Evolutionary conservation across 352 stramenopile genomes (phyloP), one percentile per base, ranked within the genome.

Genomic region (Phytophthora europaea): DNA sequence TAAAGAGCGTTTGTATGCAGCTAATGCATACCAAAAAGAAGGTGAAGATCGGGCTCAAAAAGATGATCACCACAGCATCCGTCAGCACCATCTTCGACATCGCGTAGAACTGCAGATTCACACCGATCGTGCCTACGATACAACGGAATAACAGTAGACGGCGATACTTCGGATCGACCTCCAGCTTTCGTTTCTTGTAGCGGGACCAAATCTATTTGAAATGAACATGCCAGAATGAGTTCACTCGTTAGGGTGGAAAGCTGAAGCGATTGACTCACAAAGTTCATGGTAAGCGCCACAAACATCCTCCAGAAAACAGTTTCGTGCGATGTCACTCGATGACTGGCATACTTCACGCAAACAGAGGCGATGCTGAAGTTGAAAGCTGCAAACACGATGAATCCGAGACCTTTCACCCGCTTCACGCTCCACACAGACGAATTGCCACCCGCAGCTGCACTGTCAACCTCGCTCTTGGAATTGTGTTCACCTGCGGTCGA

Each of bases 41-140:
- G 50, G 50, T 56, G 50, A 56, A 56, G 22, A 56, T 56, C 12
- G 50, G 50, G n/a, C 50, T 56, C 50, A 56, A 56, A 10, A 56
- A 56, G 22, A 56, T 56, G 50, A 56, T 56, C 15, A 56, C 50
- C 13, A 56, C 50, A 12, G 50, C 50, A 56, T 56, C 50, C 3
- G 50, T 56, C 15, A 56, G 26, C 22, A 56, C 50, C 26, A 56
- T 56, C 50, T 36, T 56, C 26, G 50, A 56, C 22, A 56, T 56
- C 15, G 50, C 50, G 26, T 56, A 56, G 26, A 56, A 38, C 50
- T 56, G 50, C 22, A 56, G 26, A 23, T 56, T 56, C 23, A 56
- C 50, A n/a, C 50, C 50, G 3, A 56, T 56, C 15, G 50, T 56
- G 12, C 50, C 50, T 13, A 56, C 50, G 7, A 56, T 23, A 36